These are phyloP conservation scores for Myotisia sp. DNA, from an alignment of 2,329 filamentous ascomycete species.

Conservation along the genomic window DNA sequence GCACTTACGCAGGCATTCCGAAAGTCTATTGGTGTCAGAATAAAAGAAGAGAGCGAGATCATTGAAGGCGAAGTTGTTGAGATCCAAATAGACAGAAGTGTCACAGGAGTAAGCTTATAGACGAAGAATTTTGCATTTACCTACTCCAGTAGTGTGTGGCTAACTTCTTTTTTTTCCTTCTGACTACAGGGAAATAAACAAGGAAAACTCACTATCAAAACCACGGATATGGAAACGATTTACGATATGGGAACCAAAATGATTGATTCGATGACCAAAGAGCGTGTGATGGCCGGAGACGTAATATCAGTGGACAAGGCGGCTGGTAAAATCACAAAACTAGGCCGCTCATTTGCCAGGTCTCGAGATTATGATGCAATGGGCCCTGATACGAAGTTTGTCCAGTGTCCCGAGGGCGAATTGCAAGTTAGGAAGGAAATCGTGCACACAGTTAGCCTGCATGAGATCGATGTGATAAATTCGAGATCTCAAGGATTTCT, in stretches of 20 bases:
- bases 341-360: conserved; percentile 84
- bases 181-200: conserved; percentile 67
- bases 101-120: conserved; percentile 56
- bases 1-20: conserved; percentile 97
- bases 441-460: conserved; percentile 87
- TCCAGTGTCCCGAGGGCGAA: conserved; percentile 94
- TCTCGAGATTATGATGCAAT: conserved; percentile 98
- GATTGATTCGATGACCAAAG: conserved; percentile 99
- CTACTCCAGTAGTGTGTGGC: neutral
- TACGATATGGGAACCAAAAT: conserved; percentile 99
- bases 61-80: conserved; percentile 99
- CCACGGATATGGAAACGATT: conserved; percentile 97
- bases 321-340: conserved; percentile 92
- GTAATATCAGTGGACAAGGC: conserved; percentile 98
- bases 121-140: neutral
- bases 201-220: conserved; percentile 98
- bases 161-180: too few relatives aligned
- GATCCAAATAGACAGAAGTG: conserved; percentile 93
- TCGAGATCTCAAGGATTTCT: conserved; percentile 96
- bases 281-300: conserved; percentile 96
- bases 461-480: conserved; percentile 99
- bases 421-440: conserved; percentile 95
- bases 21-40: conserved; percentile 93
- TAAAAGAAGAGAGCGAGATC: conserved; percentile 97
- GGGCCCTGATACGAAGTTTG: conserved; percentile 95